These are phyloP conservation scores for Scolecobasidium constrictum DNA, from an alignment of 2,329 filamentous ascomycete genomes.

Conservation along the genomic window DNA sequence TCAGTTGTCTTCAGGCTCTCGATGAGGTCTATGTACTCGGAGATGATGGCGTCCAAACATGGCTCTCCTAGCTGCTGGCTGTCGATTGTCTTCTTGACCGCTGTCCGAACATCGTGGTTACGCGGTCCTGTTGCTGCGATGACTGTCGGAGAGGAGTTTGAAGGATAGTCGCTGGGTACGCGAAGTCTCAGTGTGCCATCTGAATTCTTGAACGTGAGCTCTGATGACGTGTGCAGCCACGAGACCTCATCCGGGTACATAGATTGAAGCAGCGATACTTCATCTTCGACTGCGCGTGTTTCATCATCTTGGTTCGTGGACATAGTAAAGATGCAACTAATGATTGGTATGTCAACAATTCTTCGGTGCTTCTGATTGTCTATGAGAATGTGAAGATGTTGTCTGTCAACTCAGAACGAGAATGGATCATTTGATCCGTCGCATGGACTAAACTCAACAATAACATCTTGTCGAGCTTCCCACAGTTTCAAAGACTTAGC, in stretches of 20 bases:
- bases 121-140: constrained; percentile 23
- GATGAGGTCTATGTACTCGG: constrained; percentile 24
- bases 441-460: no score
- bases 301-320: no score
- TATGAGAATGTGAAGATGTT: no score
- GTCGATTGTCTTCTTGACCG: constrained; percentile 19
- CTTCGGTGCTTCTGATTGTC: no score
- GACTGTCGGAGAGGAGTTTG: constrained; percentile 24
- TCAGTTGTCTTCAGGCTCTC: constrained; percentile 10
- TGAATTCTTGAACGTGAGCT: constrained; percentile 25
- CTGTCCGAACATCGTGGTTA: constrained; percentile 26
- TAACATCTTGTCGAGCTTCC: no score
- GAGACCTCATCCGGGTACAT: constrained; percentile 33
- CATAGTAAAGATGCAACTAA: no score
- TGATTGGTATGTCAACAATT: no score
- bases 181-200: constrained; percentile 23
- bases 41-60: constrained; percentile 30
- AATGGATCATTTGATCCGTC: no score
- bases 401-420: no score
- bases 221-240: constrained; percentile 22
- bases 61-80: constrained; percentile 25
- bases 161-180: constrained; percentile 28
- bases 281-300: no score
- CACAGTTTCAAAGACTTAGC: no score
- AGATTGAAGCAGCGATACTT: constrained; percentile 31